Base-by-base conservation (phyloP, 495 filamentous ascomycete species). In the Astrocystis sublimbata region DNA sequence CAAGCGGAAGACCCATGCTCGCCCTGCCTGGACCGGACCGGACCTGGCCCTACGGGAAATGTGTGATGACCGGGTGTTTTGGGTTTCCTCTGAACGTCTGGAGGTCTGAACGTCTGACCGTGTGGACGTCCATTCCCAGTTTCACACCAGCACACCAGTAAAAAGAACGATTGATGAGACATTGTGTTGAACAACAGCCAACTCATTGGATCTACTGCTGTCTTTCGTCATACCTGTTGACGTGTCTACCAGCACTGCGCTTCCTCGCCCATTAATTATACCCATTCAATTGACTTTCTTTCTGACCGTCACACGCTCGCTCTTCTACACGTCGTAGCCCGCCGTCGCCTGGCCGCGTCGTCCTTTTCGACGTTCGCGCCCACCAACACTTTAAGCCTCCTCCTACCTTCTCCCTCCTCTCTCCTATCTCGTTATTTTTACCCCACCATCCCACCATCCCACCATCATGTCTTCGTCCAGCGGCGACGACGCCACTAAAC, bases 401-500 rank as follows among this genome's bases (percentile, higher is more conserved):
- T n/a, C n/a, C 24, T 5, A 38, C 3, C 36, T 10, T 38, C 8
- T 12, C 10, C 36, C 8, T 38, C 3, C 3, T 38, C 3, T 4
- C n/a, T 38, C 36, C 10, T 38, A 38, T 38, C n/a, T 38, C 3
- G 2, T 38, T 12, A 5, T 38, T 38, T 12, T 12, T 38, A 38
- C 46, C 46, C 46, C 46, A 23, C 46, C 46, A 49, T 49, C 26
- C 46, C 24, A 30, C 26, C 45, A 47, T 47, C 24, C 26, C 46
- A 49, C 26, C 26, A 49, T 15, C 43, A 8, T 2, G 62, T 60
- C 54, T 2, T 60, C 56, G 46, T 60, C 35, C 50, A 67, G 65
- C 64, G 67, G 66, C 47, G 64, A 56, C 19, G 53, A 63, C 10
- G 68, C 67, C 60, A 60, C 61, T 23, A 70, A 71, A 50, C 65